A percentile compares a stretch with the other conserved stretches of the same genome.
phyloP scores from a whole-genome alignment of 2,329 filamentous ascomycete genomes.

The Aspergillus calidoustus region DNA sequence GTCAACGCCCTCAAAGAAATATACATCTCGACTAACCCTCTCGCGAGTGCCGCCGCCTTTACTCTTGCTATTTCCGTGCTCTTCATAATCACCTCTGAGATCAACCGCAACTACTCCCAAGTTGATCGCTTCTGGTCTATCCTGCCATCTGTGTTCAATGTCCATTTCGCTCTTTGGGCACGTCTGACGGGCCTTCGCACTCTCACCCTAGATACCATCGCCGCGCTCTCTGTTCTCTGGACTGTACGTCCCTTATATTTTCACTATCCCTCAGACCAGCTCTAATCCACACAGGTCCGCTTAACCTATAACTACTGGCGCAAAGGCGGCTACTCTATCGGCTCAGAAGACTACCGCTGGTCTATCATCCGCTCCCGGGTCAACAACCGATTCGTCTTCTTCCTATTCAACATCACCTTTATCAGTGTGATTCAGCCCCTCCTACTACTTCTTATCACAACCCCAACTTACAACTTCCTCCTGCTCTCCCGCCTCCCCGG shows the following conservation, averaged over 20 bases:
- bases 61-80: constrained; percentile 72
- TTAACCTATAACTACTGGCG: constrained; percentile 97
- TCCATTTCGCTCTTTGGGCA: constrained; percentile 84
- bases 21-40: constrained; percentile 84
- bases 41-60: constrained; percentile 74
- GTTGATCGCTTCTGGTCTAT: constrained; percentile 93
- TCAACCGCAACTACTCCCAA: constrained; percentile 96
- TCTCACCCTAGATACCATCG: constrained; percentile 71
- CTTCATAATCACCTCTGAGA: constrained; percentile 76
- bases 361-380: constrained; percentile 71
- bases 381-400: constrained; percentile 75
- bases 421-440: constrained; percentile 84
- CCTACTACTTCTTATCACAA: constrained; percentile 76
- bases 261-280: constrained; percentile 21
- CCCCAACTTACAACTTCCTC: constrained; percentile 83
- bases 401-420: constrained; percentile 86
- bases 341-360: constrained; percentile 97
- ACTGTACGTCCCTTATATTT: constrained; percentile 61
- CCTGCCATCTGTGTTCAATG: constrained; percentile 82
- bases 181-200: constrained; percentile 73
- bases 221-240: constrained; percentile 76
- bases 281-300: constrained; percentile 58
- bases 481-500: constrained; percentile 69
- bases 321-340: constrained; percentile 85
- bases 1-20: constrained; percentile 68